Percentiles rank a stretch among this genome's conserved stretches.
Evolutionary conservation across 2,329 filamentous ascomycete genomes (phyloP).

Genomic region (Alternaria triticimaculans): DNA sequence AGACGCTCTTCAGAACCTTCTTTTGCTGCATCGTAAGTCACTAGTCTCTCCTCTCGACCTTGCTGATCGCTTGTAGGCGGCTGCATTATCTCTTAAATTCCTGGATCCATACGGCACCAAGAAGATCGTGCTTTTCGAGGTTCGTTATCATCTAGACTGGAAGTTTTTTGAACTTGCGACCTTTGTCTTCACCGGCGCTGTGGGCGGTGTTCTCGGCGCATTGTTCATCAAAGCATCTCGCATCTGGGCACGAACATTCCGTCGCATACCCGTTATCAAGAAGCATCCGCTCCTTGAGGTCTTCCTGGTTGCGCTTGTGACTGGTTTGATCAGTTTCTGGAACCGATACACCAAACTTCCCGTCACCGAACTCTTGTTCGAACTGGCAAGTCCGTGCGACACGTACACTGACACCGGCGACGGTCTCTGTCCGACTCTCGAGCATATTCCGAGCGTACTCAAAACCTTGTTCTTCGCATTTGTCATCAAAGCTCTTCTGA

Average conservation of each 20-base stretch:
- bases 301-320: conserved; percentile 82
- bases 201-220: conserved; percentile 85
- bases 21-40: conserved; percentile 86
- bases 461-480: conserved; percentile 77
- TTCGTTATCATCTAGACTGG: conserved; percentile 91
- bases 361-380: conserved; percentile 88
- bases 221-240: conserved; percentile 96
- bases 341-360: conserved; percentile 87
- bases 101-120: conserved; percentile 94
- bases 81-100: conserved; percentile 90
- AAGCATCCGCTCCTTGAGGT: conserved; percentile 85
- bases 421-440: conserved; percentile 77
- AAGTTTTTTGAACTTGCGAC: conserved; percentile 86
- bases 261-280: conserved; percentile 81
- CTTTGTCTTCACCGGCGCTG: conserved; percentile 84
- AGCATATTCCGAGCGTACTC: conserved; percentile 81
- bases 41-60: not conserved
- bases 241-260: conserved; percentile 87
- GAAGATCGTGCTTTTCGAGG: conserved; percentile 96
- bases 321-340: conserved; percentile 89
- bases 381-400: conserved; percentile 87
- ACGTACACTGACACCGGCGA: conserved; percentile 69
- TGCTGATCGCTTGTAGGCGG: conserved; percentile 53
- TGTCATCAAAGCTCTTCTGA: conserved; percentile 86
- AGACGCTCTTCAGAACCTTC: conserved; percentile 96